Evolutionary conservation across 2,329 filamentous ascomycete species (phyloP).

Genomic region (Rutstroemia sp.): DNA sequence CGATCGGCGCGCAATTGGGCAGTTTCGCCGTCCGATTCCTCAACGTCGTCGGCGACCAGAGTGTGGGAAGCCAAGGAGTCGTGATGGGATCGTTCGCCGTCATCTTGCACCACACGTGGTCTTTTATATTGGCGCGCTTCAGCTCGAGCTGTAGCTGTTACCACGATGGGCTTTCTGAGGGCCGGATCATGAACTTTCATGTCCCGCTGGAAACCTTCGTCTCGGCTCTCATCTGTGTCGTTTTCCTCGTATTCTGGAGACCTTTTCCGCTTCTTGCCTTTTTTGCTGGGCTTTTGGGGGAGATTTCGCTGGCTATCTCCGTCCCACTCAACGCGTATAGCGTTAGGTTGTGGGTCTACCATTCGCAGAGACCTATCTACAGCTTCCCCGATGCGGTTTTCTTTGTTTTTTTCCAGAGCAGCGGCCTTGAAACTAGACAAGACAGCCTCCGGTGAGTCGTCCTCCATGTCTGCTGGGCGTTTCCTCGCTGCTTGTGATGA

Average conservation of each 20-base stretch:
- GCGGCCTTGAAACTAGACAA: no score
- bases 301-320: slow-evolving; percentile 4
- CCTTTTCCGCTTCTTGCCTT: slow-evolving; percentile 7
- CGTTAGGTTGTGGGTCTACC: not conserved
- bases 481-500: no score
- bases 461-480: no score
- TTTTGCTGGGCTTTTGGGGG: not conserved
- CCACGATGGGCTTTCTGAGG: no score
- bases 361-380: no score
- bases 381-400: not conserved
- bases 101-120: no score
- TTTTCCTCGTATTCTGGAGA: no score
- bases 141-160: no score
- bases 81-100: no score
- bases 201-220: slow-evolving; percentile 7
- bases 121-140: no score
- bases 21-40: slow-evolving; percentile 1
- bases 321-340: not conserved
- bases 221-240: not conserved
- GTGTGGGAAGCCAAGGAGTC: no score
- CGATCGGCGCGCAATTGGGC: not conserved
- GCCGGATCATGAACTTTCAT: not conserved
- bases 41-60: slow-evolving; percentile 2
- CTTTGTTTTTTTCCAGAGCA: not conserved
- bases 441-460: no score